phyloP scores from a whole-genome alignment of 1,139 yeast genomes.

The Candida sanyaensis region DNA sequence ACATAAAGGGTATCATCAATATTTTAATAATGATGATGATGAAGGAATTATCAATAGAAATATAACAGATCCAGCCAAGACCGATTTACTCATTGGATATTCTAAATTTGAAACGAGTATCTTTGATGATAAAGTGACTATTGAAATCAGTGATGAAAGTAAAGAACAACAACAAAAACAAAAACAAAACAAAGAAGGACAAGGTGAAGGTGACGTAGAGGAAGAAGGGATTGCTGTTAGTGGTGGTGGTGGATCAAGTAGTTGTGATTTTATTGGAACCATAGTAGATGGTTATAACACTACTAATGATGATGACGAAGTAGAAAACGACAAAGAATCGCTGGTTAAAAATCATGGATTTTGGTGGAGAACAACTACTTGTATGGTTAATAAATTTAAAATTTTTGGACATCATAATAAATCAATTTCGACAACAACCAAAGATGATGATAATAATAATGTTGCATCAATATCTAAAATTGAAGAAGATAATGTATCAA shows the following conservation, averaged over 20 bases:
- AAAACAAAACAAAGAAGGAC: neutral
- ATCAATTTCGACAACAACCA: neutral
- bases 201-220: neutral
- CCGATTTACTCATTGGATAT: too few species aligned
- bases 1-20: constrained; percentile 12
- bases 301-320: neutral
- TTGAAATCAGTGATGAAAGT: neutral
- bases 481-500: neutral
- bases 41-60: neutral
- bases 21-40: constrained; percentile 6
- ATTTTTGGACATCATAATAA: neutral
- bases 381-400: constrained; percentile 1
- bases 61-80: neutral
- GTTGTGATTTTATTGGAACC: neutral
- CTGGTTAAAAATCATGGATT: neutral
- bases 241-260: neutral
- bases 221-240: too few species aligned
- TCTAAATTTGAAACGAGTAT: too few species aligned
- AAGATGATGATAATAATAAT: too few species aligned
- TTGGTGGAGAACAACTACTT: constrained; percentile 1
- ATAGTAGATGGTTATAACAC: neutral
- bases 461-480: neutral
- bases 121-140: too few species aligned
- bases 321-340: neutral
- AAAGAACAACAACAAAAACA: neutral